Evolutionary conservation across 73 alveolate species (phyloP).

Genomic region (Tetrahymena borealis): DNA sequence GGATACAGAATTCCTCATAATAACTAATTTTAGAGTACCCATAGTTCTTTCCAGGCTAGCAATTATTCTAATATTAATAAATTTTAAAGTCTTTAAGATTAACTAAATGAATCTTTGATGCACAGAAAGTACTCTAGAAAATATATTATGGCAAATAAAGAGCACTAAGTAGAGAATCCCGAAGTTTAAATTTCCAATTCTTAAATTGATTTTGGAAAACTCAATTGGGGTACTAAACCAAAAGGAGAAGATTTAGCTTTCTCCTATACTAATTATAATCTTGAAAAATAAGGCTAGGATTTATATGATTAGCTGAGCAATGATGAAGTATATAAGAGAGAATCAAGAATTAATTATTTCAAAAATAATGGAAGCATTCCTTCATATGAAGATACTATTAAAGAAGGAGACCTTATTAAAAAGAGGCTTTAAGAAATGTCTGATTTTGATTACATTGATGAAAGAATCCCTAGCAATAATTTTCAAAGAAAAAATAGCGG

Average conservation of each 20-base stretch:
- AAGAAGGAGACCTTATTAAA: not conserved
- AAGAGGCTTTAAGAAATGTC: not conserved
- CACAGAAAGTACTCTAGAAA: not conserved
- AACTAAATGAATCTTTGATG: not conserved
- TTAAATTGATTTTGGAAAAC: not conserved
- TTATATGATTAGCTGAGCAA: not conserved
- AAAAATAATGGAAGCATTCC: not conserved
- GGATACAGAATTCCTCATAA: not conserved
- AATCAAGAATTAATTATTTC: not conserved
- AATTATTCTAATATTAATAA: not conserved
- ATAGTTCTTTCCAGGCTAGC: not conserved
- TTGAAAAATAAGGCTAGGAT: not conserved
- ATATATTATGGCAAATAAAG: not conserved
- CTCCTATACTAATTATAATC: not conserved
- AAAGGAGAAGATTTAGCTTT: not conserved
- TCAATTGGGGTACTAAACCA: not conserved
- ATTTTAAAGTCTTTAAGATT: not conserved
- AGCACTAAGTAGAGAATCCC: not conserved
- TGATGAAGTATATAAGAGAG: not conserved
- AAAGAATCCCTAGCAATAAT: not conserved
- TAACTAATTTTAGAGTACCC: not conserved
- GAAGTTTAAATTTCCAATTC: not conserved
- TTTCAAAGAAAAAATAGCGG: not conserved
- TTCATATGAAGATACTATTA: not conserved
- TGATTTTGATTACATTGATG: not conserved